These are phyloP conservation scores for Sporisorium graminicola DNA, from an alignment of 1,284 basidiomycete species.

Conservation along the genomic window DNA sequence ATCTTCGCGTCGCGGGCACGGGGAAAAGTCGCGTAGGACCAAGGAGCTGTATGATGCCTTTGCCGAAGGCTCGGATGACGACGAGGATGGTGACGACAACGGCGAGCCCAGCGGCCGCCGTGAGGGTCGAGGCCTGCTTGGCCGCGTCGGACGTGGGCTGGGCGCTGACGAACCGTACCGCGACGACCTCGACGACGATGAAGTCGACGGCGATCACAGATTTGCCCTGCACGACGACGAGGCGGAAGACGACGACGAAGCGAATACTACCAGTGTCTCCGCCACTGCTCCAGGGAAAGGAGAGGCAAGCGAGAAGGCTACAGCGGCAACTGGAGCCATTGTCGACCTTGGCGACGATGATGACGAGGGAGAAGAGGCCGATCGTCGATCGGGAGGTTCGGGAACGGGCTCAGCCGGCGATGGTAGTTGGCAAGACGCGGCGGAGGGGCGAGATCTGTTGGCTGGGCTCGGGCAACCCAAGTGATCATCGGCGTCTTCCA, in stretches of 20 bases:
- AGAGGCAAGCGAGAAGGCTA: background rate
- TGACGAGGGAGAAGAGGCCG: slow-evolving; percentile 10
- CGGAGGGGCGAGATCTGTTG: slow-evolving; percentile 35
- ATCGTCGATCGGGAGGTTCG: slow-evolving; percentile 1
- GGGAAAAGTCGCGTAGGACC: slow-evolving; percentile 53
- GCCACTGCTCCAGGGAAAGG: background rate
- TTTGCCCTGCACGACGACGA: slow-evolving; percentile 39
- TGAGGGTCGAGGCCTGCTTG: slow-evolving; percentile 25
- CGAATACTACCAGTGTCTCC: slow-evolving; percentile 2
- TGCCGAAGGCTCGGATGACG: slow-evolving; percentile 67
- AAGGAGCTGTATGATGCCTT: slow-evolving; percentile 71
- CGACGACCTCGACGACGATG: slow-evolving; percentile 40
- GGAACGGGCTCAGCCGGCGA: slow-evolving; percentile 21
- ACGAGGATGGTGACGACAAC: slow-evolving; percentile 52
- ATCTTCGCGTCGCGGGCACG: slow-evolving; percentile 21
- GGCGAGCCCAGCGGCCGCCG: slow-evolving; percentile 3
- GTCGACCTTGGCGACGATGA: slow-evolving; percentile 34
- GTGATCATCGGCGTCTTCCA: background rate
- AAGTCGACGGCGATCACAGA: slow-evolving; percentile 23
- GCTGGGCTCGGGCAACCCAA: slow-evolving; percentile 13
- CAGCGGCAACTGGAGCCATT: slow-evolving; percentile 9
- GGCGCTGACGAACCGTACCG: slow-evolving; percentile 37
- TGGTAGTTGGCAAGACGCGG: slow-evolving; percentile 51
- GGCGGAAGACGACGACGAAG: slow-evolving; percentile 28
- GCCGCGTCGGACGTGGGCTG: background rate